Conservation (phyloP, 768 basidiomycete genomes). For the Kwoniella sp. region DNA sequence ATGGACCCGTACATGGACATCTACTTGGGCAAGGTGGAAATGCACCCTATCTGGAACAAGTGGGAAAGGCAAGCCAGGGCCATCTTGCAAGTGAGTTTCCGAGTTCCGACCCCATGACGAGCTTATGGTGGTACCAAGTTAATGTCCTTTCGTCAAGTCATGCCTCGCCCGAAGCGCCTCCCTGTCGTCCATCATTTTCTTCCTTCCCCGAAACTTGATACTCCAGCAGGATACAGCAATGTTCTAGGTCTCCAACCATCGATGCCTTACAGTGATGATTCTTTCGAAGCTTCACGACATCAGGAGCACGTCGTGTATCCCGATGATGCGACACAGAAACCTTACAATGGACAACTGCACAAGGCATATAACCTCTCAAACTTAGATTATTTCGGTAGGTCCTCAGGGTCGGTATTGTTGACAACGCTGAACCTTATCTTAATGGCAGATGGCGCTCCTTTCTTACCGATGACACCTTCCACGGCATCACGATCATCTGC, state of each 20-base stretch:
- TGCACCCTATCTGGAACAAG: constrained; percentile 7
- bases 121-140: not conserved
- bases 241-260: not conserved
- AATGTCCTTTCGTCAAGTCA: not conserved
- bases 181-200: not conserved
- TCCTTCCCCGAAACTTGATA: not conserved
- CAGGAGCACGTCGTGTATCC: not conserved
- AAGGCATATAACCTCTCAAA: not conserved
- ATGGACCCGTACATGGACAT: not conserved
- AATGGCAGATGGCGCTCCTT: not conserved
- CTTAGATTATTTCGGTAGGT: not conserved
- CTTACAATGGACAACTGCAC: no score
- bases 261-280: not conserved
- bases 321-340: no score
- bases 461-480: not conserved
- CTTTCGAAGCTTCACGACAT: not conserved
- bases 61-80: constrained; percentile 8
- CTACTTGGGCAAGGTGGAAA: not conserved
- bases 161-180: not conserved
- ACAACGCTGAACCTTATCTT: not conserved
- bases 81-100: not conserved
- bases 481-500: not conserved
- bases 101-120: no score
- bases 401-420: not conserved
- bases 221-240: not conserved